phyloP scores from a whole-genome alignment of 345 rosid species.

The Eutrema yunnanense region DNA sequence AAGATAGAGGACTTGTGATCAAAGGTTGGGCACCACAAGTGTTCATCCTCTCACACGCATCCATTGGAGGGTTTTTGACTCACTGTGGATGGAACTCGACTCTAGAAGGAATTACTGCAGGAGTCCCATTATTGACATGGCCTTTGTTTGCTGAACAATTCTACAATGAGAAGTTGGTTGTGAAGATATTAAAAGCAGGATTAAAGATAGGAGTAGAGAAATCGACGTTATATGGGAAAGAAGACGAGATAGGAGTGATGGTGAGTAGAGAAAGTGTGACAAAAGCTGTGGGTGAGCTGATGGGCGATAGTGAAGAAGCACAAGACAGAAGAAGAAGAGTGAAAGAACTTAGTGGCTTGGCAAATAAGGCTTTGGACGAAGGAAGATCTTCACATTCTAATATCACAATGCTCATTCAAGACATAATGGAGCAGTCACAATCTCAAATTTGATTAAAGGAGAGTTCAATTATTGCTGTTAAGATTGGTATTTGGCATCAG shows the following conservation, averaged over 20 bases:
- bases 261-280: slow-evolving; percentile 22
- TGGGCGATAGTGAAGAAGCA: slow-evolving; percentile 30
- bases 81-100: slow-evolving; percentile 67
- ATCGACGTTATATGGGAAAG: slow-evolving; percentile 5
- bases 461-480: background rate
- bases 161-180: slow-evolving; percentile 27
- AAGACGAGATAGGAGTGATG: slow-evolving; percentile 23
- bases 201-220: slow-evolving; percentile 25
- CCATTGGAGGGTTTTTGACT: slow-evolving; percentile 48
- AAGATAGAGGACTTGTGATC: slow-evolving; percentile 42
- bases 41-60: slow-evolving; percentile 38
- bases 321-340: slow-evolving; percentile 31
- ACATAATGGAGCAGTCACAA: slow-evolving; percentile 21
- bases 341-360: slow-evolving; percentile 26
- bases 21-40: slow-evolving; percentile 60
- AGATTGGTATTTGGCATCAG: background rate
- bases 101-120: slow-evolving; percentile 39
- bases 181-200: slow-evolving; percentile 29
- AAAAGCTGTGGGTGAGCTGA: slow-evolving; percentile 27
- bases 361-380: slow-evolving; percentile 29
- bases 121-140: slow-evolving; percentile 32
- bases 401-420: slow-evolving; percentile 22
- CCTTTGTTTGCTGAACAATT: slow-evolving; percentile 27
- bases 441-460: background rate
- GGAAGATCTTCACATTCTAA: slow-evolving; percentile 35